These are phyloP conservation scores for Pichia kudriavzevii DNA, from an alignment of 1,139 yeast genomes.

Conservation along the genomic window DNA sequence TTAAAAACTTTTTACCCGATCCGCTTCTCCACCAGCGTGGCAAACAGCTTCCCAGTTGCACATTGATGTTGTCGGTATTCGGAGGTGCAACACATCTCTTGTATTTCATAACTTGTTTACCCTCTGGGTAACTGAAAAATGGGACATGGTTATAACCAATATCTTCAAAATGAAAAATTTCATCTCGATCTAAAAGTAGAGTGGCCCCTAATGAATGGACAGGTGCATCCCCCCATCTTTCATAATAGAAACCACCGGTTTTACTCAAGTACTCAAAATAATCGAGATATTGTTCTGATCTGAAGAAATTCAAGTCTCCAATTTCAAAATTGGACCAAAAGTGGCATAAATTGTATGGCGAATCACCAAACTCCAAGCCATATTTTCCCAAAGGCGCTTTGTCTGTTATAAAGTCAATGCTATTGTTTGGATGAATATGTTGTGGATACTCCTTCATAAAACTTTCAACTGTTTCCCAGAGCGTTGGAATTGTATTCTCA, in stretches of 20 bases:
- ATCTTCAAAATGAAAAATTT: conserved; percentile 85
- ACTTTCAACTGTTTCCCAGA: conserved; percentile 69
- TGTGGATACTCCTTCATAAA: conserved; percentile 58
- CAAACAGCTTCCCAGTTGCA: conserved; percentile 61
- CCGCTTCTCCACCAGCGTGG: conserved; percentile 85
- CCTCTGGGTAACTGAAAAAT: conserved; percentile 71
- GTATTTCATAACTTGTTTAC: conserved; percentile 38
- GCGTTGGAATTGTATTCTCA: conserved; percentile 73
- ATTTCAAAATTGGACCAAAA: conserved; percentile 96
- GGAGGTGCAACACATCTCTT: conserved; percentile 66
- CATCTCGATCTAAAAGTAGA: conserved; percentile 55
- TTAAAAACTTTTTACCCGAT: conserved; percentile 42
- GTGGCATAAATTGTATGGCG: conserved; percentile 80
- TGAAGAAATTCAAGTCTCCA: conserved; percentile 70
- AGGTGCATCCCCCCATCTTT: conserved; percentile 98
- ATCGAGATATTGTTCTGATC: conserved; percentile 61
- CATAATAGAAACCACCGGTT: conserved; percentile 82
- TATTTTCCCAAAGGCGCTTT: conserved; percentile 36
- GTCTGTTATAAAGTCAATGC: conserved; percentile 64
- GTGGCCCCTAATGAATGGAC: conserved; percentile 78
- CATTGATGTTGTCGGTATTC: conserved; percentile 47
- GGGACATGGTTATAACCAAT: conserved; percentile 85
- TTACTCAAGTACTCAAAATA: conserved; percentile 64
- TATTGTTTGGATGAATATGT: conserved; percentile 57
- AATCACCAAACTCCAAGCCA: conserved; percentile 29